phyloP scores from a whole-genome alignment of 2,329 filamentous ascomycete species.

The Pseudogymnoascus sp. region DNA sequence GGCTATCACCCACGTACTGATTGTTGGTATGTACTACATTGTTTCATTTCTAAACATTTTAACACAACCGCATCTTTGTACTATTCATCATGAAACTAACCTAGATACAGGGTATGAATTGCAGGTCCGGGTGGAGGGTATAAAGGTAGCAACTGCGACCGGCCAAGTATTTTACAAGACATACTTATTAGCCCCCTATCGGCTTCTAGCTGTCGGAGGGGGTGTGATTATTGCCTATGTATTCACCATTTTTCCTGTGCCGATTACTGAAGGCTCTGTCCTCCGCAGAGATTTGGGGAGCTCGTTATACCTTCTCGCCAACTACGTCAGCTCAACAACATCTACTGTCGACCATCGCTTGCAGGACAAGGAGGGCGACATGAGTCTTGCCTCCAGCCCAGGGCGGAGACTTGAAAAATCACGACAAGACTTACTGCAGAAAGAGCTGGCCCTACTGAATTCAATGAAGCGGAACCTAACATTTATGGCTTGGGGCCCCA shows the following conservation, averaged over 20 bases:
- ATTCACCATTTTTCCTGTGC: slow-evolving; percentile 67
- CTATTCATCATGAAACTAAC: not conserved
- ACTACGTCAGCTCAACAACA: slow-evolving; percentile 63
- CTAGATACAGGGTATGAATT: slow-evolving; percentile 14
- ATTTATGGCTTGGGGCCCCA: slow-evolving; percentile 61
- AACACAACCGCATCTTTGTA: not conserved
- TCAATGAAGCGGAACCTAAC: slow-evolving; percentile 50
- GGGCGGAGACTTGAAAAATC: slow-evolving; percentile 24
- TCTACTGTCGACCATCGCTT: slow-evolving; percentile 48
- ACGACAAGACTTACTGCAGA: slow-evolving; percentile 47
- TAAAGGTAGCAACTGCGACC: slow-evolving; percentile 41
- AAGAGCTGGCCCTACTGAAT: slow-evolving; percentile 51
- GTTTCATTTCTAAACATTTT: not conserved
- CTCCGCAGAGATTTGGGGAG: slow-evolving; percentile 58
- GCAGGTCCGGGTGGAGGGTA: slow-evolving; percentile 38
- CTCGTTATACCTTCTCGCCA: slow-evolving; percentile 62
- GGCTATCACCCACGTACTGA: slow-evolving; percentile 48
- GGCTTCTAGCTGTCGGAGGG: slow-evolving; percentile 55
- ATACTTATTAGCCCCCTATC: slow-evolving; percentile 60
- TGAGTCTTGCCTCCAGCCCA: slow-evolving; percentile 20
- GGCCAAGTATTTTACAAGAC: slow-evolving; percentile 62
- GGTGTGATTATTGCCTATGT: slow-evolving; percentile 63
- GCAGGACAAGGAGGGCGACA: slow-evolving; percentile 37
- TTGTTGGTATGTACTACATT: slow-evolving; percentile 15
- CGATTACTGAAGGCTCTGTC: slow-evolving; percentile 60